A percentile compares a stretch with the other conserved stretches of the same genome.
Evolutionary conservation across 2,329 filamentous ascomycete genomes (phyloP).

Genomic region (Byssochlamys sp.): DNA sequence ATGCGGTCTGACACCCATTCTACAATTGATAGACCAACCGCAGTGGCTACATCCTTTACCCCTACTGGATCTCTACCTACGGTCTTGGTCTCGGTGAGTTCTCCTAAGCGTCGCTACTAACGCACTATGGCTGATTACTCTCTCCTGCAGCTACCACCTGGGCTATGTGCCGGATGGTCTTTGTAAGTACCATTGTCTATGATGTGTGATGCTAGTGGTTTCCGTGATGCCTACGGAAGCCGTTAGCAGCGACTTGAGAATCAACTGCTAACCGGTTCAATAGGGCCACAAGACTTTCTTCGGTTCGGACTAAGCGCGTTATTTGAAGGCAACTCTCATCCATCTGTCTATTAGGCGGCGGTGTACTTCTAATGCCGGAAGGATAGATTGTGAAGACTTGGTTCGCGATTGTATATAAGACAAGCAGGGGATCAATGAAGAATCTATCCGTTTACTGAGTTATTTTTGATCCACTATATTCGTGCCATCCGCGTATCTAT

Average conservation of each 20-base stretch:
- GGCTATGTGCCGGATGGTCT: conserved; percentile 35
- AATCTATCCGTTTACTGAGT: conserved; percentile 1
- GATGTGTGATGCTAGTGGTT: not conserved
- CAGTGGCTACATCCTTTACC: conserved; percentile 50
- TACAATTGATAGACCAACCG: conserved; percentile 38
- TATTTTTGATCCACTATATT: not conserved
- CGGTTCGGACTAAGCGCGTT: conserved; percentile 23
- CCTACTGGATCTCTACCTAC: conserved; percentile 48
- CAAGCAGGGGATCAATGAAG: conserved; percentile 23
- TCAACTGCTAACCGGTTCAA: conserved; percentile 14
- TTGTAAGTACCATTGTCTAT: conserved; percentile 27
- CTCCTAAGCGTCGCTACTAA: conserved; percentile 1
- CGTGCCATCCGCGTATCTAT: not conserved
- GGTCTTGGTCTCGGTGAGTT: conserved; percentile 40
- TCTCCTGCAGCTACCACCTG: conserved; percentile 26
- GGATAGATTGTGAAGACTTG: conserved; percentile 17
- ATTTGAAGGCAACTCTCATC: conserved; percentile 8
- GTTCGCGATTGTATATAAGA: conserved; percentile 30
- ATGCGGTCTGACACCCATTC: conserved; percentile 8
- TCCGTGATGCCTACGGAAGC: not conserved
- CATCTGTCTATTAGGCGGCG: conserved; percentile 7
- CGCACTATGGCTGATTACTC: conserved; percentile 9
- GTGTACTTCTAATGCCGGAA: conserved; percentile 28
- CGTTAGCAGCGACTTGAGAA: not conserved
- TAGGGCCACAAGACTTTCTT: conserved; percentile 58